Evolutionary conservation across 768 basidiomycete genomes (phyloP), one percentile per base, ranked within the genome.

Genomic region (Phlebiopsis gigantea): DNA sequence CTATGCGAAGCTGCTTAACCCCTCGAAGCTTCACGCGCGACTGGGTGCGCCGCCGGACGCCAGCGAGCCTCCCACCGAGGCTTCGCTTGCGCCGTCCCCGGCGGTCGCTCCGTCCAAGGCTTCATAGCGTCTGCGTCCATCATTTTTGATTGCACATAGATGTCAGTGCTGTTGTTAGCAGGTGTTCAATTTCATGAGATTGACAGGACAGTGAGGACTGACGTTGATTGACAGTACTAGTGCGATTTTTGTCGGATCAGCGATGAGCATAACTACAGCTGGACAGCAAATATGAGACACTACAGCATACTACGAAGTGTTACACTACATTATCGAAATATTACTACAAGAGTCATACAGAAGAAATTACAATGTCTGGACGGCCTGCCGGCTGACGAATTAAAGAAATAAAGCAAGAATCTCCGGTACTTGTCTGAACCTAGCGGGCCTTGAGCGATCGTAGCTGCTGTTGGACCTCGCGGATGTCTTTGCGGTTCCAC

Each of bases 1-100:
- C 57, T 93, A 95, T 64, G 89, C 94, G 2, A 83, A 85, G 56
- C 75, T 93, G 49, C 75, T 97, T 25, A 82, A 84, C 61, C 78
- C 79, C 34, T 73, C 71, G 1, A 76, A 79, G 2, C 69, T 93
- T 0, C 78, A 77, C 54, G 80, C 86, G 59, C 78, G 81, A 1
- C 78, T 93, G 72, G 91, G 92, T 6, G 78, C 80, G 52, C 80
- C 81, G 15, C 54, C 64, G 12, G 54, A 63, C 8, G 48, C 58
- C 5, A 61, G 57, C 39, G 63, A 64, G 48, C 63, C 62, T 7
- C 56, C 58, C 8, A 57, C 55, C 5, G 59, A 64, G 17, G 66
- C 62, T 5, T 56, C 63, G 1, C 58, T 63, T 19, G 61, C 63
- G 1, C 63, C 66, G 5, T 60, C 63, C 4, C 63, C 66, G 6